Evolutionary conservation across 192 early-diverging fungal species (phyloP).

Genomic region (Coemansia sp.): DNA sequence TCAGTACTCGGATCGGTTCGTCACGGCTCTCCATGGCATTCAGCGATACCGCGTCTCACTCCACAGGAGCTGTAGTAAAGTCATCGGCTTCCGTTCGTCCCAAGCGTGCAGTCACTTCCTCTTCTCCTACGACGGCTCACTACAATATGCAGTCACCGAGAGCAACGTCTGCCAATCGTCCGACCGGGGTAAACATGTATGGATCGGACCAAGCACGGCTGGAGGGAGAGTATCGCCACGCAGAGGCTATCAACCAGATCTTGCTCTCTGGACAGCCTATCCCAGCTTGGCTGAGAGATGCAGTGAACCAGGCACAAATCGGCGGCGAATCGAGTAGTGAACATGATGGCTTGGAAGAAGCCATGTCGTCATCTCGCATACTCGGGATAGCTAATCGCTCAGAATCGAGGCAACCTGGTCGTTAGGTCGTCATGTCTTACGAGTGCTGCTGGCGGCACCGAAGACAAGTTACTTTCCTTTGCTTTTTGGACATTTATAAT

Average conservation of each 20-base stretch:
- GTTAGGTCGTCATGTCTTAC: background rate
- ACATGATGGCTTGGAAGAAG: background rate
- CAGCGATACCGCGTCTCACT: slow-evolving; percentile 20
- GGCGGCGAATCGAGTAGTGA: background rate
- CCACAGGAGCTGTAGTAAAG: slow-evolving; percentile 10
- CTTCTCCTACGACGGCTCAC: slow-evolving; percentile 4
- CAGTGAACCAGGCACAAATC: slow-evolving; percentile 38
- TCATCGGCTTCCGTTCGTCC: slow-evolving; percentile 15
- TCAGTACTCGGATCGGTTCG: slow-evolving; percentile 32
- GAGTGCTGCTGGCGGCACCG: slow-evolving; percentile 5
- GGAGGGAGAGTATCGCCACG: slow-evolving; percentile 54
- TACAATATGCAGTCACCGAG: background rate
- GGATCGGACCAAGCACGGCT: slow-evolving; percentile 35
- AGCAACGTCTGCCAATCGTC: slow-evolving; percentile 5
- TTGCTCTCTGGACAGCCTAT: slow-evolving; percentile 53
- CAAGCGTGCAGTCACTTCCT: slow-evolving; percentile 11
- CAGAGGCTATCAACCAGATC: slow-evolving; percentile 55
- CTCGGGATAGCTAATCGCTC: slow-evolving; percentile 3
- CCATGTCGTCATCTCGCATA: slow-evolving; percentile 1
- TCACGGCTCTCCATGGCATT: slow-evolving; percentile 36
- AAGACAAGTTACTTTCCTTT: background rate
- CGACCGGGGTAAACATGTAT: slow-evolving; percentile 27
- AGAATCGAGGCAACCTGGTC: background rate
- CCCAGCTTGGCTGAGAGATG: slow-evolving; percentile 51
- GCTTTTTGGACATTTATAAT: background rate